Evolutionary conservation across 768 basidiomycete species (phyloP).

Genomic region (Rhodotorula kratochvilovae): DNA sequence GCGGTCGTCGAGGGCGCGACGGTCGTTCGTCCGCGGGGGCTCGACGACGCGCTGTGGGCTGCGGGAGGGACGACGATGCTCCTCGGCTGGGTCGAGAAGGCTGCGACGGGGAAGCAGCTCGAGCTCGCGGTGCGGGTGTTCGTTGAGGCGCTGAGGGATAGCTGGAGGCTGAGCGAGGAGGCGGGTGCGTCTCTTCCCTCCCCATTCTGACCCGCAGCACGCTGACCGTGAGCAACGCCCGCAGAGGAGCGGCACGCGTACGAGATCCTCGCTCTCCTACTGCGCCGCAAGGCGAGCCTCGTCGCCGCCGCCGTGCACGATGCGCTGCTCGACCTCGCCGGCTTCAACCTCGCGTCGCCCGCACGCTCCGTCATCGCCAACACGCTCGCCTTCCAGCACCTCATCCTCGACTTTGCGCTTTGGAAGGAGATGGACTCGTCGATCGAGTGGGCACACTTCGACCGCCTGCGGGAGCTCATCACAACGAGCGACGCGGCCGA

Average conservation of each 20-base stretch:
- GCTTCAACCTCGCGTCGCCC: constrained; percentile 73
- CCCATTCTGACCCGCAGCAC: background rate
- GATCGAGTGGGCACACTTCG: constrained; percentile 72
- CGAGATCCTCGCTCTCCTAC: constrained; percentile 70
- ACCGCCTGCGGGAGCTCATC: constrained; percentile 74
- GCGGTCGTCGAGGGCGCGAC: background rate
- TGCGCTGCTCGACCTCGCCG: constrained; percentile 76
- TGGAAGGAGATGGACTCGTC: constrained; percentile 71
- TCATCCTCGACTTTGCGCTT: constrained; percentile 84
- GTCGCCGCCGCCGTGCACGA: constrained; percentile 78
- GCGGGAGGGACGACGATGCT: constrained; percentile 75
- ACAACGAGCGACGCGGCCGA: constrained; percentile 65
- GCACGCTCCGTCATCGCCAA: constrained; percentile 80
- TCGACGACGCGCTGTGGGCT: constrained; percentile 74
- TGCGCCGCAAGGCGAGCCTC: constrained; percentile 65
- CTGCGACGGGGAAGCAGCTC: constrained; percentile 55
- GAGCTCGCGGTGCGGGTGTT: constrained; percentile 60
- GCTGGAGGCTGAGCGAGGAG: constrained; percentile 91
- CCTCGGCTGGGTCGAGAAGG: constrained; percentile 69
- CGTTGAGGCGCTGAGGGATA: constrained; percentile 70
- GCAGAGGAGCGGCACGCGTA: constrained; percentile 61
- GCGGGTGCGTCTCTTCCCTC: constrained; percentile 78
- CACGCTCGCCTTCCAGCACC: constrained; percentile 68
- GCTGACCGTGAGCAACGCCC: background rate
- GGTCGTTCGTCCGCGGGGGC: constrained; percentile 45